Evolutionary conservation across 495 filamentous ascomycete genomes (phyloP).

Genomic region (Amphirosellinia nigrospora): DNA sequence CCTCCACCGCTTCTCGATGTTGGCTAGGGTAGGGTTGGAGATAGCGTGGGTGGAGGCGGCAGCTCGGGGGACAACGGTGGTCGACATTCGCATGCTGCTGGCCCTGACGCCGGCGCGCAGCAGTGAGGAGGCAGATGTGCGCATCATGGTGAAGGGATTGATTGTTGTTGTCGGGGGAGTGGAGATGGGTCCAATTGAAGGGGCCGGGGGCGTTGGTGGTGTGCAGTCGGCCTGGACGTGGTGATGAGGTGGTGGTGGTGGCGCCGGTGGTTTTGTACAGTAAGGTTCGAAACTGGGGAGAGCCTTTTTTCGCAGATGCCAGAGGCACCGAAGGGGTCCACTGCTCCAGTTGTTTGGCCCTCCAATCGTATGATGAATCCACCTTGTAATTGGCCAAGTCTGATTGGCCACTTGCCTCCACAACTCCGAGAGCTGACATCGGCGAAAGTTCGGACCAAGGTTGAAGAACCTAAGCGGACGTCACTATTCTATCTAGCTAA

Average conservation of each 20-base stretch:
- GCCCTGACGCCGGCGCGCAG: slow-evolving; percentile 52
- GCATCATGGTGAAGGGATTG: slow-evolving; percentile 43
- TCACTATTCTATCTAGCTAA: slow-evolving; percentile 21
- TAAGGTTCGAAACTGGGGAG: slow-evolving; percentile 33
- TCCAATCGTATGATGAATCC: slow-evolving; percentile 37
- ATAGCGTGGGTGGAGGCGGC: slow-evolving; percentile 82
- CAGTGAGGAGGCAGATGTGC: slow-evolving; percentile 45
- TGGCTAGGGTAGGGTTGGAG: slow-evolving; percentile 93
- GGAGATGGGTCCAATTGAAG: slow-evolving; percentile 54
- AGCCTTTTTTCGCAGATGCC: slow-evolving; percentile 35
- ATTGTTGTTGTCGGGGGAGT: slow-evolving; percentile 33
- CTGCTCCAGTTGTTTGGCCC: slow-evolving; percentile 10
- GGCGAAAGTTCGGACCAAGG: slow-evolving; percentile 42
- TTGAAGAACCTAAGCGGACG: slow-evolving; percentile 26
- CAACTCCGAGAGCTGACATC: slow-evolving; percentile 30
- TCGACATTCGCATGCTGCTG: slow-evolving; percentile 43
- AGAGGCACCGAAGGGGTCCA: slow-evolving; percentile 6
- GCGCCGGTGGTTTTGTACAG: slow-evolving; percentile 35
- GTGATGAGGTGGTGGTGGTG: slow-evolving; percentile 38
- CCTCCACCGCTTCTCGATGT: slow-evolving; percentile 99
- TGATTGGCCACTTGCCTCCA: slow-evolving; percentile 24
- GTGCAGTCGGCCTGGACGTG: slow-evolving; percentile 36
- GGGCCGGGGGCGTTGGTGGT: slow-evolving; percentile 36
- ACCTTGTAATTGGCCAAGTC: slow-evolving; percentile 28
- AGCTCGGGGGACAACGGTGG: slow-evolving; percentile 61